A percentile compares a stretch with the other conserved stretches of the same genome.
Conservation (phyloP, 768 basidiomycete species). For the Lactarius hatsudake region DNA sequence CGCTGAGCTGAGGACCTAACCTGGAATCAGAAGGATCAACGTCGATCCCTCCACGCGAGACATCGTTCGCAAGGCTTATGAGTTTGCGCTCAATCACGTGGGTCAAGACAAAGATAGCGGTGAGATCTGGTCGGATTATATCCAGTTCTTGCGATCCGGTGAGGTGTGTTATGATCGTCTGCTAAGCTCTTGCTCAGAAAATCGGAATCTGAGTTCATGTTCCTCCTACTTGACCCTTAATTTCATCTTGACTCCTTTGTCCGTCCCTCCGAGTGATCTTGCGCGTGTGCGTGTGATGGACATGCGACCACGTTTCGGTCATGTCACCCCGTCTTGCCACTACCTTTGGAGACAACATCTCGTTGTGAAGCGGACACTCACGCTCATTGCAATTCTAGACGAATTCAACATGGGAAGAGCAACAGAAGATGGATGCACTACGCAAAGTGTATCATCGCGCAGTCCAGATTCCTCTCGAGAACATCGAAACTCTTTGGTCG, state of each 20-base stretch:
- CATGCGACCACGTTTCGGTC: conserved; percentile 17
- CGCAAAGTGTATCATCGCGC: conserved; percentile 92
- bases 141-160: conserved; percentile 79
- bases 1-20: conserved; percentile 3
- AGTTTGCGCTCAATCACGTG: conserved; percentile 86
- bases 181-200: conserved; percentile 13
- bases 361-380: conserved; percentile 15
- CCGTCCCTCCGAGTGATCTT: conserved; percentile 23
- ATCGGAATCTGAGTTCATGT: conserved; percentile 23
- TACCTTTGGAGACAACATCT: conserved; percentile 13
- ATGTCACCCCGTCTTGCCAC: conserved; percentile 12
- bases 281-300: conserved; percentile 24
- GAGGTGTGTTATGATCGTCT: conserved; percentile 51
- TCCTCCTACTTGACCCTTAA: conserved; percentile 22
- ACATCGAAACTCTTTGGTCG: conserved; percentile 90
- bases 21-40: conserved; percentile 58
- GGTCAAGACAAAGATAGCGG: conserved; percentile 92
- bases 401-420: conserved; percentile 89
- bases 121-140: conserved; percentile 92
- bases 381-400: conserved; percentile 40
- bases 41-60: conserved; percentile 67
- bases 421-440: conserved; percentile 91
- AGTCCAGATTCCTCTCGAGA: conserved; percentile 91
- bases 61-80: conserved; percentile 83
- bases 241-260: conserved; percentile 20